Evolutionary conservation across 192 early-diverging fungal genomes (phyloP).

Genomic region (Helicostylum pulchrum): DNA sequence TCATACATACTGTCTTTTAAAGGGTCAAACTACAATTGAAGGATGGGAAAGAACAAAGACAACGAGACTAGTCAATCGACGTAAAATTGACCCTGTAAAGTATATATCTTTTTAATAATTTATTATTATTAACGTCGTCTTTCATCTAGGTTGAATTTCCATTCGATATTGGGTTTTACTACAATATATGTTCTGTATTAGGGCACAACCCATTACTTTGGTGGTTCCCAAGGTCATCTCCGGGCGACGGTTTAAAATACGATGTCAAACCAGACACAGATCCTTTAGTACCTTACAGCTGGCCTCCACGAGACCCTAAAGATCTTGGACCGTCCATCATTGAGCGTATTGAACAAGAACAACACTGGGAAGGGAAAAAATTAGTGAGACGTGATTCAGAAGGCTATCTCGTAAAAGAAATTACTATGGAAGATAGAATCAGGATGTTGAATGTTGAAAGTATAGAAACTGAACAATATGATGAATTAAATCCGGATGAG

Average conservation of each 20-base stretch:
- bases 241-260: constrained; percentile 69
- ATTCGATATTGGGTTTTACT: constrained; percentile 73
- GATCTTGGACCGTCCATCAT: constrained; percentile 13
- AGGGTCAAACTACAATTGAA: constrained; percentile 77
- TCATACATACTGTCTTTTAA: constrained; percentile 63
- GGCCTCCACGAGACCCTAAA: constrained; percentile 35
- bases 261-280: constrained; percentile 48
- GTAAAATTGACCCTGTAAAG: constrained; percentile 49
- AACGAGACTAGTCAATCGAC: constrained; percentile 46
- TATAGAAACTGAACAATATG: neutral
- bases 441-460: constrained; percentile 13
- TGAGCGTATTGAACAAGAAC: neutral
- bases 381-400: constrained; percentile 40
- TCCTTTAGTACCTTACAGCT: constrained; percentile 18
- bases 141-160: constrained; percentile 55
- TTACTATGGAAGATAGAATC: constrained; percentile 32
- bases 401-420: constrained; percentile 37
- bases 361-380: neutral
- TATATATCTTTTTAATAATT: neutral
- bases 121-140: neutral
- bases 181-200: constrained; percentile 72
- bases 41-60: constrained; percentile 66
- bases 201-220: constrained; percentile 62
- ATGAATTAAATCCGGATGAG: neutral
- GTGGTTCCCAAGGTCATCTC: constrained; percentile 61